phyloP scores from a whole-genome alignment of 2,329 filamentous ascomycete genomes.

The Fusarium duplospermum region DNA sequence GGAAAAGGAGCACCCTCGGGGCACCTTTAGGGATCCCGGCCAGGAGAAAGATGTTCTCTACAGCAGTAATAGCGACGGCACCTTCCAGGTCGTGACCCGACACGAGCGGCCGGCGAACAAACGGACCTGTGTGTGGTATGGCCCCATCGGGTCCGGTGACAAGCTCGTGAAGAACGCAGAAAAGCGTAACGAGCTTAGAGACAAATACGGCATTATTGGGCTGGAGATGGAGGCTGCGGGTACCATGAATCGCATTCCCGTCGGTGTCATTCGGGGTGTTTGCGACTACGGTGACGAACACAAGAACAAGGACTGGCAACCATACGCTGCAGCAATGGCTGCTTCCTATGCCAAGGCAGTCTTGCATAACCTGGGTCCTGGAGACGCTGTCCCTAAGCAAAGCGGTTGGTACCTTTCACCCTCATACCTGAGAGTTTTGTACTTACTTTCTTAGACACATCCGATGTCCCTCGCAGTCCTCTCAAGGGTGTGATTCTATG shows the following conservation, averaged over 20 bases:
- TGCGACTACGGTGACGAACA: conserved; percentile 50
- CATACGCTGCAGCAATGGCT: conserved; percentile 51
- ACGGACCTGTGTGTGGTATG: background rate
- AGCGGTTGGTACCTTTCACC: background rate
- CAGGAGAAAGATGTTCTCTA: conserved; percentile 46
- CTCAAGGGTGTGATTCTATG: background rate
- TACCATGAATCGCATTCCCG: conserved; percentile 48
- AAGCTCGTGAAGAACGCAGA: conserved; percentile 45
- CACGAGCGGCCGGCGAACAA: background rate
- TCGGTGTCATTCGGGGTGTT: conserved; percentile 48
- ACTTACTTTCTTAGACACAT: background rate
- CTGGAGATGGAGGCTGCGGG: conserved; percentile 51
- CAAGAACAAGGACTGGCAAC: conserved; percentile 51
- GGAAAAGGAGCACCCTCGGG: conserved; percentile 34
- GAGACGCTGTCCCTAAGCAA: background rate
- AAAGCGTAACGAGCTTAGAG: conserved; percentile 40
- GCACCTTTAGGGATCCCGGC: conserved; percentile 48
- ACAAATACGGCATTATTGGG: conserved; percentile 46
- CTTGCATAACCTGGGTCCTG: background rate
- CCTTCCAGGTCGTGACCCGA: background rate
- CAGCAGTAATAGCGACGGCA: background rate
- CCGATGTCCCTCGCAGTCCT: background rate
- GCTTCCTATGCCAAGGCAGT: conserved; percentile 26
- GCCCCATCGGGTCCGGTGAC: conserved; percentile 47
- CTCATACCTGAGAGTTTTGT: too few species aligned